Conservation (phyloP, 1,284 basidiomycete genomes). For the Sanghuangporus weigelae region DNA sequence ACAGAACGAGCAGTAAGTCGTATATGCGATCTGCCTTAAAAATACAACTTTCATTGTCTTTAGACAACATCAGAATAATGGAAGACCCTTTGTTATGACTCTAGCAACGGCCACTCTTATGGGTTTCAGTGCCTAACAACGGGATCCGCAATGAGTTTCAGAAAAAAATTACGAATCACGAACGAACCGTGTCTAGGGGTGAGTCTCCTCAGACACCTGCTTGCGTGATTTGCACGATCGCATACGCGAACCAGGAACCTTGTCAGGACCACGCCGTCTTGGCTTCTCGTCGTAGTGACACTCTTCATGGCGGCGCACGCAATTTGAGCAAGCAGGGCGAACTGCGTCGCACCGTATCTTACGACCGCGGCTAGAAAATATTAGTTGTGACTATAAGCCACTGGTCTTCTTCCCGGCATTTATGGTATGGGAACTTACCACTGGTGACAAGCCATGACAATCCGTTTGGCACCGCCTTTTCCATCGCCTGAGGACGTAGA, state of each 20-base stretch:
- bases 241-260: slow-evolving; percentile 18
- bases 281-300: slow-evolving; percentile 18
- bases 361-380: slow-evolving; percentile 11
- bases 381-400: neutral
- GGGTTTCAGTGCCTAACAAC: neutral
- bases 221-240: slow-evolving; percentile 18
- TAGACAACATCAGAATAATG: neutral
- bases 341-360: slow-evolving; percentile 17
- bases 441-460: slow-evolving; percentile 19
- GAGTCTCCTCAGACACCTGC: slow-evolving; percentile 10
- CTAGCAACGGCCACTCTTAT: neutral
- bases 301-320: slow-evolving; percentile 16
- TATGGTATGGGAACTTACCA: slow-evolving; percentile 8
- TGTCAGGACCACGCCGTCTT: slow-evolving; percentile 17
- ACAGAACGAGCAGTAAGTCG: neutral
- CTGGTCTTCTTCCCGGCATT: neutral
- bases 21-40: neutral
- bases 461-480: slow-evolving; percentile 10
- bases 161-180: neutral
- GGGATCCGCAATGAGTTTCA: neutral
- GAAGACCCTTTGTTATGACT: neutral
- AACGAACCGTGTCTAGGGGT: neutral
- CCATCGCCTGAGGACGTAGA: slow-evolving; percentile 3
- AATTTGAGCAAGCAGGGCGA: slow-evolving; percentile 14
- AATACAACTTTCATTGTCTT: slow-evolving; percentile 2